Evolutionary conservation across 331 rosid species (phyloP).

Genomic region (Telfairia occidentalis): DNA sequence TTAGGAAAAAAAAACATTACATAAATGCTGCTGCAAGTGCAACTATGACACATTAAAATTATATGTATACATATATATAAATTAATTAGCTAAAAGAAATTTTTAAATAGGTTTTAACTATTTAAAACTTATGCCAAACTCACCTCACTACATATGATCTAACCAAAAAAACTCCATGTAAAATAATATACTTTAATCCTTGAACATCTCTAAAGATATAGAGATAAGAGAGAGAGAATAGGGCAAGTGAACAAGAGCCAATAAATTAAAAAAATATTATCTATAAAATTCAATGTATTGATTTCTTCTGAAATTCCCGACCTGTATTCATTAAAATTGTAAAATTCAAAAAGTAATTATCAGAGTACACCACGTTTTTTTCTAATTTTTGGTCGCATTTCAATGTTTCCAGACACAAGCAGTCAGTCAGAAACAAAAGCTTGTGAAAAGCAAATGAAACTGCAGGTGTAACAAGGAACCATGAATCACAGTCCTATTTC

Average conservation of each 20-base stretch:
- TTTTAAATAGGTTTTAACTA: too few relatives aligned
- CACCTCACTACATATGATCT: too few relatives aligned
- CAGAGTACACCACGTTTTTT: slow-evolving; percentile 1
- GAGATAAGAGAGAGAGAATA: neutral
- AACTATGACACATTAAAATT: too few relatives aligned
- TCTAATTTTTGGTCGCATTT: neutral
- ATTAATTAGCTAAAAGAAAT: too few relatives aligned
- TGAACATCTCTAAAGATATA: too few relatives aligned
- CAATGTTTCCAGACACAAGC: neutral
- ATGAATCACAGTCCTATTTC: neutral
- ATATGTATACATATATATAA: too few relatives aligned
- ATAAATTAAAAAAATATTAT: neutral
- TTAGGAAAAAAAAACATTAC: neutral
- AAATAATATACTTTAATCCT: too few relatives aligned
- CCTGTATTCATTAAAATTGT: neutral
- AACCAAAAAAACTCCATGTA: too few relatives aligned
- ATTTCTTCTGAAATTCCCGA: neutral
- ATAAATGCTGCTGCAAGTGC: too few relatives aligned
- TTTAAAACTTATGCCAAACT: too few relatives aligned
- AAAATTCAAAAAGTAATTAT: neutral
- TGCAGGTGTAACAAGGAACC: neutral
- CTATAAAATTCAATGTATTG: neutral
- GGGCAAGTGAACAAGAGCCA: neutral
- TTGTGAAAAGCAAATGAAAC: neutral
- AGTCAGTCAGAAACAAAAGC: neutral